These are phyloP conservation scores for Chaetomium tenue DNA, from an alignment of 495 filamentous ascomycete species.

Conservation along the genomic window DNA sequence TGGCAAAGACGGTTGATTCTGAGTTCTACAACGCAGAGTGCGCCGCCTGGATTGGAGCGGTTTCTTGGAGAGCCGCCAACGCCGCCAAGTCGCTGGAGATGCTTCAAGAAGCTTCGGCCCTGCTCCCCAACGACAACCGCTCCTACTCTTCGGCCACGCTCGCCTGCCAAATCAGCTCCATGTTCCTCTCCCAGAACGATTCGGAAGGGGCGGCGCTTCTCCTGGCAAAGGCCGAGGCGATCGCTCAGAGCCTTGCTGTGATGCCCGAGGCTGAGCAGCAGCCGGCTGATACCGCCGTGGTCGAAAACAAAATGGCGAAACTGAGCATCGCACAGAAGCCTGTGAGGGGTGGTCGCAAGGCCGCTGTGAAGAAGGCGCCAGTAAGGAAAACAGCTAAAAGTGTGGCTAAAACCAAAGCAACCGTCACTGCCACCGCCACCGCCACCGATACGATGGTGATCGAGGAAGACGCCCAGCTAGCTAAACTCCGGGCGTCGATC, in stretches of 20 bases:
- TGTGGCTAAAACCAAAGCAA: constrained; percentile 29
- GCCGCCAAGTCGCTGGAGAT: constrained; percentile 60
- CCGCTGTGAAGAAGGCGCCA: constrained; percentile 18
- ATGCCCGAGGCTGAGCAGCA: constrained; percentile 15
- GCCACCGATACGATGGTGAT: constrained; percentile 22
- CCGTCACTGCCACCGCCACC: constrained; percentile 23
- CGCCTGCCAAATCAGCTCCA: constrained; percentile 43
- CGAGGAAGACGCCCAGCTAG: constrained; percentile 53
- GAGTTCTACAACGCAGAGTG: constrained; percentile 55
- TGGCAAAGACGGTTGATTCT: constrained; percentile 67
- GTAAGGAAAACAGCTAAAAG: constrained; percentile 26
- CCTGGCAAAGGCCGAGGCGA: constrained; percentile 41
- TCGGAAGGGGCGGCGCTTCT: constrained; percentile 39
- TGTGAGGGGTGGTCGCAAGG: constrained; percentile 24
- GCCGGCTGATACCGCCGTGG: constrained; percentile 19
- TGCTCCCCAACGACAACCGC: constrained; percentile 41
- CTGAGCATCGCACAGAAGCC: constrained; percentile 45
- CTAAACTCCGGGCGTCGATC: constrained; percentile 59
- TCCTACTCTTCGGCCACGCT: constrained; percentile 49
- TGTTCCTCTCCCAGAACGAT: constrained; percentile 46
- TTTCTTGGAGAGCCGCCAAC: constrained; percentile 63
- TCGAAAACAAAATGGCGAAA: constrained; percentile 51
- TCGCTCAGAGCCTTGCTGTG: constrained; percentile 34
- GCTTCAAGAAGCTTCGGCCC: constrained; percentile 51
- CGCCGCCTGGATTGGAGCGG: constrained; percentile 59